Evolutionary conservation across 768 basidiomycete genomes (phyloP).

Genomic region (Cyathus striatus): DNA sequence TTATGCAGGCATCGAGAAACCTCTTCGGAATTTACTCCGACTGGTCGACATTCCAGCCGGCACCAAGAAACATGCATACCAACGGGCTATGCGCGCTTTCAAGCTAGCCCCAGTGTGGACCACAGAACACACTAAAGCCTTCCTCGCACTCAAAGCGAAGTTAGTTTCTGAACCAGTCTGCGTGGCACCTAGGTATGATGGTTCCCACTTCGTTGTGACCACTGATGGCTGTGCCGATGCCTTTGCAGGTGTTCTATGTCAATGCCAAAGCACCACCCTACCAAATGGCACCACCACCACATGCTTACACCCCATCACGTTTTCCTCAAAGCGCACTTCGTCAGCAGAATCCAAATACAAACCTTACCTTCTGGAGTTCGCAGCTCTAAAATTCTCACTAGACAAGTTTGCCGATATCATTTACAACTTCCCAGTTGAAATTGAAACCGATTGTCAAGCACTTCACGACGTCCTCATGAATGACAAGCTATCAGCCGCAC

Average conservation of each 20-base stretch:
- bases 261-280: slow-evolving; percentile 8
- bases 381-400: slow-evolving; percentile 8
- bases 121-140: slow-evolving; percentile 16
- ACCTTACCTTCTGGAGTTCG: slow-evolving; percentile 27
- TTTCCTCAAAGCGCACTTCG: slow-evolving; percentile 28
- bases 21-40: slow-evolving; percentile 21
- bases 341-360: slow-evolving; percentile 19
- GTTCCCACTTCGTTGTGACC: slow-evolving; percentile 23
- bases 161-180: slow-evolving; percentile 20
- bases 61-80: slow-evolving; percentile 17
- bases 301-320: slow-evolving; percentile 21
- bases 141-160: slow-evolving; percentile 18
- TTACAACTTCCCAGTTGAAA: slow-evolving; percentile 16
- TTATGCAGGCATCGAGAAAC: slow-evolving; percentile 25
- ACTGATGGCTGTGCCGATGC: slow-evolving; percentile 24
- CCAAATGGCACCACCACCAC: slow-evolving; percentile 11
- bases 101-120: slow-evolving; percentile 12
- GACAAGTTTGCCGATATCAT: slow-evolving; percentile 12
- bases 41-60: slow-evolving; percentile 11
- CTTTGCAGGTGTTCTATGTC: slow-evolving; percentile 19
- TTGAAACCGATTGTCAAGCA: slow-evolving; percentile 25
- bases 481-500: slow-evolving; percentile 15
- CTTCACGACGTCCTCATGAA: slow-evolving; percentile 16
- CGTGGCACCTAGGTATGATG: slow-evolving; percentile 16
- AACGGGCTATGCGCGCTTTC: slow-evolving; percentile 13